Evolutionary conservation across 345 rosid species (phyloP).

Genomic region (Pseudoturritis turrita): DNA sequence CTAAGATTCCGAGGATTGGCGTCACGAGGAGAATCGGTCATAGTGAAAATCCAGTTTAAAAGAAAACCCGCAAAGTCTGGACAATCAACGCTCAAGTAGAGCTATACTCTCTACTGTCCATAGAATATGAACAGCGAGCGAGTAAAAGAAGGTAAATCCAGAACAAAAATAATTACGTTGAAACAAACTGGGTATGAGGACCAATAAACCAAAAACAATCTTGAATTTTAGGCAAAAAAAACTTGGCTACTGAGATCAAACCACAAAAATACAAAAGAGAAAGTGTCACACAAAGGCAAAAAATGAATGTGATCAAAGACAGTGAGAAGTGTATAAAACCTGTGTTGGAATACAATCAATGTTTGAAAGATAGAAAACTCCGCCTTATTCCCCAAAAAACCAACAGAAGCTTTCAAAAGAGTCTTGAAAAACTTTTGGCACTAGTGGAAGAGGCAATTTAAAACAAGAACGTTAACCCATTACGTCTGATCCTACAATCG

Average conservation of each 20-base stretch:
- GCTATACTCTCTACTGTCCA: not conserved
- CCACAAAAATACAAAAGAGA: not conserved
- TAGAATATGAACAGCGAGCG: not conserved
- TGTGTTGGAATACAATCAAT: not conserved
- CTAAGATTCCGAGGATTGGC: not conserved
- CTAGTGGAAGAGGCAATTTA: not conserved
- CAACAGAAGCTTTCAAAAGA: not conserved
- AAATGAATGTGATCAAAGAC: not conserved
- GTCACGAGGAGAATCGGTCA: not conserved
- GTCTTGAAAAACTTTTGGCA: not conserved
- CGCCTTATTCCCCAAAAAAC: not conserved
- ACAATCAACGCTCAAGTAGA: not conserved
- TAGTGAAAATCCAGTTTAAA: not conserved
- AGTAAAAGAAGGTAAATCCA: not conserved
- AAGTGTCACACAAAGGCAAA: not conserved
- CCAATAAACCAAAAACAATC: not conserved
- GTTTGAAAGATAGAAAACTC: not conserved
- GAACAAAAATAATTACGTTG: not conserved
- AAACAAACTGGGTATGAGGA: not conserved
- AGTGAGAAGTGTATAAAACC: not conserved
- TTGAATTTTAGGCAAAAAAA: not conserved
- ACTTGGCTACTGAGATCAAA: not conserved
- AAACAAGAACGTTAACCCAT: conserved; percentile 12
- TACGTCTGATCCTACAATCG: conserved; percentile 5
- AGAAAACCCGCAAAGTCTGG: not conserved